Percentiles rank a stretch among this genome's conserved stretches.
phyloP scores from a whole-genome alignment of 1,139 yeast genomes.

The Candida neerlandica region DNA sequence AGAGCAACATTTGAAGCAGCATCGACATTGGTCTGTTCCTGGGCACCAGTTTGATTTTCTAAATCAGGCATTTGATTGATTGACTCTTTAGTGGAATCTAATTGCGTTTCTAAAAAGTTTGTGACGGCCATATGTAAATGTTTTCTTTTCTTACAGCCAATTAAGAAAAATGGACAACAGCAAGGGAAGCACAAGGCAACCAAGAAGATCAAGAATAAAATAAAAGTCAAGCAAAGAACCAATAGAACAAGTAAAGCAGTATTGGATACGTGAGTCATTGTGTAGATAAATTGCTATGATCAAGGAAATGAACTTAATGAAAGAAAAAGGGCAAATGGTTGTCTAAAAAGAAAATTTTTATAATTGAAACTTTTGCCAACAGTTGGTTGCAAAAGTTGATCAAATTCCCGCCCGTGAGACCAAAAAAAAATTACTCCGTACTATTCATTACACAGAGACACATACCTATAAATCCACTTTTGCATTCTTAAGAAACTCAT shows the following conservation, averaged over 20 bases:
- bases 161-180: slow-evolving; percentile 7
- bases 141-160: slow-evolving; percentile 4
- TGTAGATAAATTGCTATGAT: background rate
- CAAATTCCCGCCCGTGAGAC: no score
- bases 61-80: slow-evolving; percentile 7
- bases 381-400: slow-evolving; percentile 17
- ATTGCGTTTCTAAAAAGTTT: background rate
- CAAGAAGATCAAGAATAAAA: slow-evolving; percentile 2
- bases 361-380: slow-evolving; percentile 1
- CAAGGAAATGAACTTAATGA: background rate
- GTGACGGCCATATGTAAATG: background rate
- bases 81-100: background rate
- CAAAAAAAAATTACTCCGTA: background rate
- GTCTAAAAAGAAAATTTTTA: background rate
- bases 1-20: slow-evolving; percentile 16
- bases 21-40: slow-evolving; percentile 4
- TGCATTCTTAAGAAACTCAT: slow-evolving; percentile 21
- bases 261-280: slow-evolving; percentile 10
- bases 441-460: slow-evolving; percentile 1
- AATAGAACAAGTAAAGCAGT: slow-evolving; percentile 10
- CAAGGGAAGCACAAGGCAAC: slow-evolving; percentile 10
- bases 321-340: background rate
- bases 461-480: slow-evolving; percentile 14
- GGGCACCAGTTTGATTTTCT: slow-evolving; percentile 8
- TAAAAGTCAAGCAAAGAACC: slow-evolving; percentile 6